Conservation (phyloP, 2,329 filamentous ascomycete genomes). For the Cercospora sojina region DNA sequence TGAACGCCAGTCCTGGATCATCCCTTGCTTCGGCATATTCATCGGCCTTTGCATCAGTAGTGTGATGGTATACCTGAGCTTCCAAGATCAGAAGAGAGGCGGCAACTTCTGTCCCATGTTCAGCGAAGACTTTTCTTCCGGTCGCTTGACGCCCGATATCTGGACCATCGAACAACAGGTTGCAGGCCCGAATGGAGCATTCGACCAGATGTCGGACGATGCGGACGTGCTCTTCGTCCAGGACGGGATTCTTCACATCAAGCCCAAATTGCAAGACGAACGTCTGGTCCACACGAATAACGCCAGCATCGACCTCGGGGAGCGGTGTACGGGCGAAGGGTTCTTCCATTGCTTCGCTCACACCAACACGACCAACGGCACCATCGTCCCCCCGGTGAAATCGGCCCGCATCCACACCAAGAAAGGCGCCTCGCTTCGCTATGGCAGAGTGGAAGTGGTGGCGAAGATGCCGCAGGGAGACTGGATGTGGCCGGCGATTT, state of each 20-base stretch:
- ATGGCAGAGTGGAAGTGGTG: slow-evolving; percentile 76
- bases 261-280: slow-evolving; percentile 72
- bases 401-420: slow-evolving; percentile 78
- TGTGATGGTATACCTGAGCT: slow-evolving; percentile 69
- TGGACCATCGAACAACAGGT: slow-evolving; percentile 76
- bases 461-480: slow-evolving; percentile 75
- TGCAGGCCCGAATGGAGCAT: slow-evolving; percentile 77
- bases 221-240: slow-evolving; percentile 74
- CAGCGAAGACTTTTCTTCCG: slow-evolving; percentile 61
- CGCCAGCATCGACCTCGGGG: slow-evolving; percentile 66
- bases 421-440: slow-evolving; percentile 69
- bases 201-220: slow-evolving; percentile 69
- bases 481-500: slow-evolving; percentile 91
- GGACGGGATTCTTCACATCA: slow-evolving; percentile 69
- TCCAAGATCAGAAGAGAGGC: slow-evolving; percentile 70
- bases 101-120: slow-evolving; percentile 69
- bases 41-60: slow-evolving; percentile 57
- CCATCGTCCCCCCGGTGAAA: slow-evolving; percentile 72
- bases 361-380: slow-evolving; percentile 76
- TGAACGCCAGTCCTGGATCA: slow-evolving; percentile 47
- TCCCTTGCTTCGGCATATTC: slow-evolving; percentile 69
- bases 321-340: slow-evolving; percentile 64
- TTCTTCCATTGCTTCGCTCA: slow-evolving; percentile 63
- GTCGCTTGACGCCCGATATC: slow-evolving; percentile 54
- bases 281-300: slow-evolving; percentile 64